Evolutionary conservation across 805 yeast genomes (phyloP), one percentile per base, ranked within the genome.

Genomic region (Pichia occidentalis): DNA sequence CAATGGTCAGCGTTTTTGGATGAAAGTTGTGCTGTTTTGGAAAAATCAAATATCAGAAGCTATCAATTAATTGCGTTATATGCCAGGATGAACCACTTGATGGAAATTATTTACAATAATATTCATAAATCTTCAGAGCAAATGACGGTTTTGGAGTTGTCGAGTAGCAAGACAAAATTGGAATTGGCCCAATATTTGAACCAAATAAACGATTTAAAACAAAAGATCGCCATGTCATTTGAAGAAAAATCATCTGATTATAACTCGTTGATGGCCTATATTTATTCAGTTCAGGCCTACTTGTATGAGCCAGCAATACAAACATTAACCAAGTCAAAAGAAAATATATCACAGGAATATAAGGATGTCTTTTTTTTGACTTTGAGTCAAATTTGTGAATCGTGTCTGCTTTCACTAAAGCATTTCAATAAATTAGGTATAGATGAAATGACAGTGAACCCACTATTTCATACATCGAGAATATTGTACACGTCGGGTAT

Each of bases 1-100:
- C 70, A 70, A 42, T 81, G 87, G 86, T 68, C 77, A 1, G 71
- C 73, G 1, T 79, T 71, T 47, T 70, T 81, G 32, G 78, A 78
- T 40, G 77, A 73, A 37, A 77, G 85, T 47, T 79, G 80, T 49
- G 44, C 51, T 2, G 39, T 56, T n/a, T 54, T 82, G 37, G 76
- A 70, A 33, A 47, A 52, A 0, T 49, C 67, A 9, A 55, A 58
- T 9, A 46, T 60, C 7, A 45, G 45, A 2, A 51, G 52, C 10
- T 66, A 65, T 47, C 56, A 55, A 27, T 58, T 70, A 16, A 54
- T 83, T 36, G 81, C 85, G 0, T 49, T 68, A 1, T 72, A 80
- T 56, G 75, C 80, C 10, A 70, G 77, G 43, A 46, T 85, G 43
- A 75, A 74, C 43, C 73, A 73, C 43, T 52, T 73, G 13, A 60